Evolutionary conservation across 306 rosid genomes (phyloP), one percentile per base, ranked within the genome.

Genomic region (Astragalus membranaceus): DNA sequence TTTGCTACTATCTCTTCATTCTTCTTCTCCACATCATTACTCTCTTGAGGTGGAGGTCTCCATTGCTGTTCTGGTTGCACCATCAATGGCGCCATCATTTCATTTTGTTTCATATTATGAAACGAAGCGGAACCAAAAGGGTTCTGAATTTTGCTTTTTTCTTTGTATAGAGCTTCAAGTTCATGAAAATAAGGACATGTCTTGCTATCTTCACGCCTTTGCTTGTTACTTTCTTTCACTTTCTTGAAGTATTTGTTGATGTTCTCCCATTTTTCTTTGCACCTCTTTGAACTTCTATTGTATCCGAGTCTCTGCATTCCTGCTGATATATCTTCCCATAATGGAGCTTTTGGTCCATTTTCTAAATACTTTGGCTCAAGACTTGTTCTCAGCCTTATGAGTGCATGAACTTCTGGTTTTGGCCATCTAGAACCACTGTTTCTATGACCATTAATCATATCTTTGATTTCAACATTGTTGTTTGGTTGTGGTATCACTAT

Each of bases 1-100:
- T 60, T 81, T 61, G 44, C 37, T 63, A 8, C 55, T 2, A 17
- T 41, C 5, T 16, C 29, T 1, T 32, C 46, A 33, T 33, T 42
- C 10, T 37, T 16, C 30, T 60, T 63, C 20, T 46, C 49, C 13
- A 2, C 15, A 12, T 11, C 48, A 43, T 23, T 26, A 26, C 30
- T 42, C 8, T 77, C 67, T 35, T 75, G 79, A 16, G 73, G 72
- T 0, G 85, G 88, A n/a, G 90, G 96, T 76, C 82, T 69, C 97
- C 96, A 88, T 79, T 89, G 96, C 59, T 87, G 91, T 74, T 89
- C 96, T 0, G 96, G 95, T 7, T 83, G 89, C 56, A 86, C 99
- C 91, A 82, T 87, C 82, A 91, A 75, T 0, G 97, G 97, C 79
- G 81, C 87, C 80, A 78, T 84, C 72, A 68, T 80, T 35, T 62